phyloP scores from a whole-genome alignment of 441 rosid species.

The Erodium trifolium region DNA sequence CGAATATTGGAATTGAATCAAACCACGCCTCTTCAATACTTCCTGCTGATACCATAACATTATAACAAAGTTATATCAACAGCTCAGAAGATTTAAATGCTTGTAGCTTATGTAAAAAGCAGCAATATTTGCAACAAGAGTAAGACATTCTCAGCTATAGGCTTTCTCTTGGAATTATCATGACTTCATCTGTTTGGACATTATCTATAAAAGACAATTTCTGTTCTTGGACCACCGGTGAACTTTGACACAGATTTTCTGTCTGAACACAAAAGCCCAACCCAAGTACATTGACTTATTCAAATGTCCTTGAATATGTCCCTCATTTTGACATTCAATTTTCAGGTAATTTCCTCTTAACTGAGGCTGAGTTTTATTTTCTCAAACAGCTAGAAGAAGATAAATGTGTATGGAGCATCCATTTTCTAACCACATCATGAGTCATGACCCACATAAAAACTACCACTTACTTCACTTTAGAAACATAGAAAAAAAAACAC shows the following conservation, averaged over 20 bases:
- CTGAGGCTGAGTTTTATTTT: too few relatives aligned
- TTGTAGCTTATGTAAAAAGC: too few relatives aligned
- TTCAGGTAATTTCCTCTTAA: neutral
- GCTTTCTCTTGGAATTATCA: neutral
- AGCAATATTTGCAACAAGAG: neutral
- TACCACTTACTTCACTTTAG: neutral
- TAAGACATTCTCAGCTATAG: conserved; percentile 14
- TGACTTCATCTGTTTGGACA: too few relatives aligned
- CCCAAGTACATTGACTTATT: neutral
- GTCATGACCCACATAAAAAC: neutral
- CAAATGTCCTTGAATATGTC: neutral
- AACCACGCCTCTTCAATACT: conserved; percentile 54
- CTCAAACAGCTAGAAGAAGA: too few relatives aligned
- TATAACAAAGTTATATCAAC: conserved; percentile 14
- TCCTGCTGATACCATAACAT: conserved; percentile 31
- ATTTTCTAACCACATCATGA: neutral
- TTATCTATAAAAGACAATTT: too few relatives aligned
- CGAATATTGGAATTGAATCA: neutral
- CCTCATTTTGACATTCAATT: neutral
- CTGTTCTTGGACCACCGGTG: neutral
- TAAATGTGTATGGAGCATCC: neutral
- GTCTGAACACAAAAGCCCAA: neutral
- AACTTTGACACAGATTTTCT: neutral
- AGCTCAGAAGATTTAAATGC: neutral
- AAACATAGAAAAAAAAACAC: neutral